Base-by-base conservation (phyloP, 805 yeast genomes). In the Candida vaughaniae region DNA sequence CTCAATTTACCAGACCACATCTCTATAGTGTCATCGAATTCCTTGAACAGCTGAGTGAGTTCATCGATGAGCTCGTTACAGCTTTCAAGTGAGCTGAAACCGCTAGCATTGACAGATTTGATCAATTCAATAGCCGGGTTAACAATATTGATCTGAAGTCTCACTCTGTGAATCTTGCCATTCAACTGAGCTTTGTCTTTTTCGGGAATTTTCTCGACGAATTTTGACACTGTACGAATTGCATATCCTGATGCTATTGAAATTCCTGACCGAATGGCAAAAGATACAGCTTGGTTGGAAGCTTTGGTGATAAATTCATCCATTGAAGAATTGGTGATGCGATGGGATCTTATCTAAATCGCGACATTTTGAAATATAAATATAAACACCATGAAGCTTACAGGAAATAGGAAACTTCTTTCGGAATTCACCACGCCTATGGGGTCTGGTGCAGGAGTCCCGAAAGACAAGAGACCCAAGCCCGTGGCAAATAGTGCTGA, bases 201-300 rank as follows among this genome's bases (percentile, higher is more conserved):
- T 18, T 62, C 73, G 0, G 88, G 85, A 42, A 76, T 67, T 23
- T 61, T 58, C 14, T 73, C 80, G 29, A 84, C 61, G 40, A 82
- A 69, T 34, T 71, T 59, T 22, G 77, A 56, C n/a, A 84, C 75
- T 1, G 83, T 77, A 40, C 75, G 78, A 28, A 84, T 69, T 16
- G 90, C 89, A 59, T 77, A 85, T 0, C 83, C 77, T 0, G 89
- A 78, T 0, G 90, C 93, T 15, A 85, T 47, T 2, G 88, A 78
- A 22, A 85, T 75, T 0, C 93, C 88, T 1, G 90, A 83, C 39
- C 83, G 67, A 18, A 85, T 77, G 7, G 90, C 95, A 60, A 85
- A 81, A 2, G 87, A 74, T n/a, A 85, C 85, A 1, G 86, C 85
- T 46, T 84, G 89, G 34, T 77, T 77, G 20, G 89, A 84, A 3